Conservation (phyloP, 2,329 filamentous ascomycete genomes). For the Tolypocladium ophioglossoides region DNA sequence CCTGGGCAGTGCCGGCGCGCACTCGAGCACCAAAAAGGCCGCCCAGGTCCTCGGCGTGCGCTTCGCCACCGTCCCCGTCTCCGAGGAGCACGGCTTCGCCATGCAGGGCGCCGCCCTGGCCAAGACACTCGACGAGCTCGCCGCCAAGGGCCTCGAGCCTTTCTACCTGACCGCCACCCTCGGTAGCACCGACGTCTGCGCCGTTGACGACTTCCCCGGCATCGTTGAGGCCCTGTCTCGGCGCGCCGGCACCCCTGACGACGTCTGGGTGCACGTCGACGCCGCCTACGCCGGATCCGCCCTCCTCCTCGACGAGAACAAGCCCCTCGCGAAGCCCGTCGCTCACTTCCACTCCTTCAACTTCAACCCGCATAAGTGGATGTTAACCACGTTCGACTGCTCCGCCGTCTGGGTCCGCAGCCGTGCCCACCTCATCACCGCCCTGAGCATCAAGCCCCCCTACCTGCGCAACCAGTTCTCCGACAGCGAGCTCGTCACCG, state of each 20-base stretch:
- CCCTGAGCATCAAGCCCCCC: constrained; percentile 66
- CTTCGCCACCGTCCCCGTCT: constrained; percentile 58
- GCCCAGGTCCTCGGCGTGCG: constrained; percentile 79
- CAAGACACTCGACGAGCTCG: constrained; percentile 52
- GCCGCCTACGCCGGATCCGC: constrained; percentile 86
- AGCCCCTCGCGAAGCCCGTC: constrained; percentile 53
- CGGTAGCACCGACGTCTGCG: constrained; percentile 82
- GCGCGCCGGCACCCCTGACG: constrained; percentile 21
- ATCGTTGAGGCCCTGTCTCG: constrained; percentile 43
- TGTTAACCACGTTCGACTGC: constrained; percentile 84
- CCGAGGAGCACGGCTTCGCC: constrained; percentile 52
- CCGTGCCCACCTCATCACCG: constrained; percentile 65
- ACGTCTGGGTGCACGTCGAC: constrained; percentile 88
- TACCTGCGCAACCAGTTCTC: constrained; percentile 77
- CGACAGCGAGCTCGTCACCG: constrained; percentile 75
- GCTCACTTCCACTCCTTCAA: constrained; percentile 76
- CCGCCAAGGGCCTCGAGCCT: constrained; percentile 61
- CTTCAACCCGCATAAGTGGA: constrained; percentile 96
- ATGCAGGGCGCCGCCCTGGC: constrained; percentile 57
- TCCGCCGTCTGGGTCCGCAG: constrained; percentile 72
- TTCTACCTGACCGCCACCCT: constrained; percentile 80
- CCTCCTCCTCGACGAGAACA: constrained; percentile 71
- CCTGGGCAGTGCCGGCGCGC: constrained; percentile 66
- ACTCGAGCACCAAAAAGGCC: constrained; percentile 80
- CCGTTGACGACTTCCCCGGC: constrained; percentile 68